Conservation (phyloP, 2,329 filamentous ascomycete genomes). For the Aspergillus udagawae region DNA sequence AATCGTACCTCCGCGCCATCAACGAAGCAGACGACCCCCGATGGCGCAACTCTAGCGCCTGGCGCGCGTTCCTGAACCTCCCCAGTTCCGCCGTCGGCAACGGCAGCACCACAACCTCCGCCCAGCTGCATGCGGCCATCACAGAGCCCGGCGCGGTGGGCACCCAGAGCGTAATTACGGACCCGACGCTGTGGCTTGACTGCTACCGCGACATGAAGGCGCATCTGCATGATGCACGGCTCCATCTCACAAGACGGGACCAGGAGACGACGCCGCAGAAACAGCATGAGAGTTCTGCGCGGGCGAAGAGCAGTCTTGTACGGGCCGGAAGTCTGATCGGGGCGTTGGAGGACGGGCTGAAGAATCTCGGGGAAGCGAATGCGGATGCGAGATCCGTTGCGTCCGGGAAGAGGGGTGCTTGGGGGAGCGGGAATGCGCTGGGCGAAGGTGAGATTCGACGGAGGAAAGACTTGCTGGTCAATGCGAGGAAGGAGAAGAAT, state of each 20-base stretch:
- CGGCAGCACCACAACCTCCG: conserved; percentile 30
- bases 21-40: conserved; percentile 52
- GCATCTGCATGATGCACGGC: conserved; percentile 57
- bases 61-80: conserved; percentile 57
- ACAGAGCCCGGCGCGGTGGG: conserved; percentile 31
- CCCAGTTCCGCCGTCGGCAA: conserved; percentile 38
- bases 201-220: conserved; percentile 57
- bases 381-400: conserved; percentile 23
- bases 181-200: conserved; percentile 60
- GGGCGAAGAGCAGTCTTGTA: conserved; percentile 58
- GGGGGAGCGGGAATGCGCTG: conserved; percentile 36
- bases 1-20: conserved; percentile 57
- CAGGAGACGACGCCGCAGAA: conserved; percentile 55
- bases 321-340: conserved; percentile 53
- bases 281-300: conserved; percentile 60
- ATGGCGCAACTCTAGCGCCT: conserved; percentile 56
- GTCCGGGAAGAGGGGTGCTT: conserved; percentile 24
- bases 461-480: conserved; percentile 54
- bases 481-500: conserved; percentile 58
- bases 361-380: conserved; percentile 30
- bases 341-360: conserved; percentile 55
- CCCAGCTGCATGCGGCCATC: conserved; percentile 40
- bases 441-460: conserved; percentile 60
- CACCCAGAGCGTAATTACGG: conserved; percentile 36
- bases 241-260: conserved; percentile 57